phyloP scores from a whole-genome alignment of 371 early-diverging fungal genomes.

The Thermomucor indicae-seudaticae region DNA sequence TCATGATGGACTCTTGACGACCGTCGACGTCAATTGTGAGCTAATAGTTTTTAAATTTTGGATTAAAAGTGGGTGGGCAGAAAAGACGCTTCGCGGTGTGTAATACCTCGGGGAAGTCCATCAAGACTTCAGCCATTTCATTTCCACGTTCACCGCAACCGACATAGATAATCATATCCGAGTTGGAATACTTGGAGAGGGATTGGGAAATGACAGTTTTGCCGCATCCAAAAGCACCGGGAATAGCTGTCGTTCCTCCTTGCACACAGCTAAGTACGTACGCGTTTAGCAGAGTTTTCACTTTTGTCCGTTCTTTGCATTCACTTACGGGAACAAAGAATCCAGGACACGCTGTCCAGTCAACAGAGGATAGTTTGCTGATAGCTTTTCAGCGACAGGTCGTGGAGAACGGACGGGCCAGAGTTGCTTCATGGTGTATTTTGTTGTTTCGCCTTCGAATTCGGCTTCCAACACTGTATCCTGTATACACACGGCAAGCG shows the following conservation, averaged over 20 bases:
- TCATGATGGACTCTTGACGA: conserved; percentile 98
- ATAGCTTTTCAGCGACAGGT: conserved; percentile 96
- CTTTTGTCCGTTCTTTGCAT: too few species aligned
- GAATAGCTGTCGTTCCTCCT: conserved; percentile 99
- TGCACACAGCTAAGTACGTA: conserved; percentile 92
- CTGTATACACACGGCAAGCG: conserved; percentile 17
- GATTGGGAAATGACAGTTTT: conserved; percentile 99
- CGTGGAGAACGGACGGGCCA: conserved; percentile 99
- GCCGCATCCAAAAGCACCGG: conserved; percentile 99
- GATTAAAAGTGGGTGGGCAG: too few species aligned
- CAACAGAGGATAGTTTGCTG: conserved; percentile 95
- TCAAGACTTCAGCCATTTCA: conserved; percentile 99
- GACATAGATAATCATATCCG: conserved; percentile 99
- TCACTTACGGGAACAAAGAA: conserved; percentile 93
- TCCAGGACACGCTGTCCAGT: conserved; percentile 99
- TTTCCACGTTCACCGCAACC: conserved; percentile 99
- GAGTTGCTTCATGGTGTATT: conserved; percentile 95
- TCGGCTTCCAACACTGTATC: conserved; percentile 95
- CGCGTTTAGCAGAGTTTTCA: too few species aligned
- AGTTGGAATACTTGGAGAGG: conserved; percentile 99
- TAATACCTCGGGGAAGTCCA: conserved; percentile 97
- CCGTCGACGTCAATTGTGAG: conserved; percentile 90
- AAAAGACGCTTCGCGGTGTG: background rate
- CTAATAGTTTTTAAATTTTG: conserved; percentile 22
- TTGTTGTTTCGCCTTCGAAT: conserved; percentile 84